A percentile compares a stretch with the other conserved stretches of the same genome.
Conservation (phyloP, 2,329 filamentous ascomycete species). For the Fusarium napiforme region DNA sequence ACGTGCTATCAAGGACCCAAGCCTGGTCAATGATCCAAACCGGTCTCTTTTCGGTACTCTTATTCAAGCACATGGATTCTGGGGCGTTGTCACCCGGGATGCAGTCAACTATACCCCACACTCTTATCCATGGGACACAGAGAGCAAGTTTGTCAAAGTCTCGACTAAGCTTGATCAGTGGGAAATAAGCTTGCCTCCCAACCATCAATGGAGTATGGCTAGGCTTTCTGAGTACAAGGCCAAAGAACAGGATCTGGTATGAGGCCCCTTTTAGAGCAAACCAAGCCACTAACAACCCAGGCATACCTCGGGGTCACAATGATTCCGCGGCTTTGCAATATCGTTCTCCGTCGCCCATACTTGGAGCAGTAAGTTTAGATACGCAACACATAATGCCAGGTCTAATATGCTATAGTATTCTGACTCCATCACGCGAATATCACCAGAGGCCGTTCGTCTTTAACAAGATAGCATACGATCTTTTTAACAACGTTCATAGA, state of each 20-base stretch:
- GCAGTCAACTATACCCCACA: conserved; percentile 58
- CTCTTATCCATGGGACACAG: conserved; percentile 57
- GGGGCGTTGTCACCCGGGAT: conserved; percentile 63
- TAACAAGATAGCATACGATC: conserved; percentile 55
- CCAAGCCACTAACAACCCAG: conserved; percentile 45
- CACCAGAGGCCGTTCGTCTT: conserved; percentile 54
- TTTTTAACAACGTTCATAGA: conserved; percentile 60
- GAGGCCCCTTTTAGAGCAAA: conserved; percentile 14
- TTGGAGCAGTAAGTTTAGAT: conserved; percentile 57
- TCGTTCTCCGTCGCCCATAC: conserved; percentile 66
- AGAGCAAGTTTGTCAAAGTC: conserved; percentile 61
- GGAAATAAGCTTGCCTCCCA: conserved; percentile 59
- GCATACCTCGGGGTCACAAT: conserved; percentile 67
- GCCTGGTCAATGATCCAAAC: conserved; percentile 54
- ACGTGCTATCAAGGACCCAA: conserved; percentile 59
- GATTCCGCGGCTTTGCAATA: conserved; percentile 66
- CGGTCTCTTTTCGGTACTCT: conserved; percentile 66
- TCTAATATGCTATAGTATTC: conserved; percentile 52
- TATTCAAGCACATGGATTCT: conserved; percentile 65
- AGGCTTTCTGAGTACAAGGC: conserved; percentile 59
- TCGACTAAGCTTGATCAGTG: conserved; percentile 57
- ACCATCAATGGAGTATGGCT: conserved; percentile 59
- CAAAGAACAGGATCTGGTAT: conserved; percentile 61
- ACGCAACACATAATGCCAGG: neutral
- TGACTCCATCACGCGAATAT: conserved; percentile 55